phyloP scores from a whole-genome alignment of 2,329 filamentous ascomycete genomes.

The Beauveria varroae region DNA sequence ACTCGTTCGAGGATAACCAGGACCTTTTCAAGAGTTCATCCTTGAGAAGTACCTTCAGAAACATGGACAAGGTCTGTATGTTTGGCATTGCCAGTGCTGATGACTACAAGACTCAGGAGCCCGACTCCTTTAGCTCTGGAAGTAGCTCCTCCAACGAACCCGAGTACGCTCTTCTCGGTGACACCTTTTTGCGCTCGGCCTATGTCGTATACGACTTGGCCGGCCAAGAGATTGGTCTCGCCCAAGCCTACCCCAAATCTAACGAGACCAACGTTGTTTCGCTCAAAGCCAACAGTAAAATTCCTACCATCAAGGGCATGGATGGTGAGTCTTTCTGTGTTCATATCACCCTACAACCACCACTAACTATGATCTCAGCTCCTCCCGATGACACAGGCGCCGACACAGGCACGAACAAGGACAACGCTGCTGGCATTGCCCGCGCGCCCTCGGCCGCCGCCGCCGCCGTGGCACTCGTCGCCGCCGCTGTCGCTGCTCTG shows the following conservation, averaged over 20 bases:
- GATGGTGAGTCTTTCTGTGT: conserved; percentile 26
- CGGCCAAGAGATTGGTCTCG: conserved; percentile 43
- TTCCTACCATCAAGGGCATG: conserved; percentile 40
- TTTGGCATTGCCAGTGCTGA: conserved; percentile 44
- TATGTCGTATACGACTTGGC: conserved; percentile 50
- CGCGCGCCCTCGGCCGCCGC: neutral
- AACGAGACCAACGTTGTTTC: conserved; percentile 37
- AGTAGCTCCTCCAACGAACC: conserved; percentile 7
- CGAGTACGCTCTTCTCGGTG: conserved; percentile 45
- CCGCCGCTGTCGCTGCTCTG: conserved; percentile 13
- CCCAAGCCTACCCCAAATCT: conserved; percentile 44
- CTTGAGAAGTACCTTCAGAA: conserved; percentile 25
- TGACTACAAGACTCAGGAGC: conserved; percentile 22
- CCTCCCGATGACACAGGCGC: neutral
- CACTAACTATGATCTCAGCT: neutral
- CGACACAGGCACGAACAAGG: neutral
- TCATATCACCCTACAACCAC: neutral
- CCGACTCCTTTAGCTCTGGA: conserved; percentile 12
- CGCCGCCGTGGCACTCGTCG: conserved; percentile 11
- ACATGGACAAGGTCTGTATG: conserved; percentile 40
- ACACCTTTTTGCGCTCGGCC: conserved; percentile 49
- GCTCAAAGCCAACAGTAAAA: conserved; percentile 29
- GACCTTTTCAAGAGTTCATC: conserved; percentile 31
- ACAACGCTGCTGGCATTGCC: conserved; percentile 2
- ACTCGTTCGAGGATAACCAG: conserved; percentile 31